A percentile compares a stretch with the other conserved stretches of the same genome.
Evolutionary conservation across 805 yeast genomes (phyloP).

Genomic region (Barnettozyma wickerhamii): DNA sequence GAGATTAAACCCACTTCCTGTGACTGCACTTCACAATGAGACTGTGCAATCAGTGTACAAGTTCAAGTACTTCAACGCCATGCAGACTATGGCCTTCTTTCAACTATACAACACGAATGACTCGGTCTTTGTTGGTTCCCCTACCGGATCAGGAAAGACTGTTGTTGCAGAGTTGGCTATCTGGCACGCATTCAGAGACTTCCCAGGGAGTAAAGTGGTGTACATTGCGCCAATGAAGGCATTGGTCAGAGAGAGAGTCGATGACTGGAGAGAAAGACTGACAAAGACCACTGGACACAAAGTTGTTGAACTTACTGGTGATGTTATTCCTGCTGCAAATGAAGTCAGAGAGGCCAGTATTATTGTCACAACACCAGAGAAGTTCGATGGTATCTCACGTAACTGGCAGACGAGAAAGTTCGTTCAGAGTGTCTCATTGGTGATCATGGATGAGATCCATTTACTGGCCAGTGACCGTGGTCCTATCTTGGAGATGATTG

Average conservation of each 20-base stretch:
- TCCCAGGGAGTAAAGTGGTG: slow-evolving; percentile 84
- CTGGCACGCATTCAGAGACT: slow-evolving; percentile 89
- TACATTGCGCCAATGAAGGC: slow-evolving; percentile 95
- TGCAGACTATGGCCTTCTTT: slow-evolving; percentile 97
- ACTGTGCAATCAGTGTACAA: slow-evolving; percentile 66
- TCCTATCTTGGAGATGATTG: slow-evolving; percentile 91
- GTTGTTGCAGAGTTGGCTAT: slow-evolving; percentile 95
- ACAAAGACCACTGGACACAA: slow-evolving; percentile 79
- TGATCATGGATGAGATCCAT: slow-evolving; percentile 96
- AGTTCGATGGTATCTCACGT: slow-evolving; percentile 96
- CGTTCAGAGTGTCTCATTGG: slow-evolving; percentile 75
- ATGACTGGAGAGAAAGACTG: slow-evolving; percentile 76
- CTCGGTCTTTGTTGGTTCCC: slow-evolving; percentile 91
- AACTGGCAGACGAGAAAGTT: slow-evolving; percentile 86
- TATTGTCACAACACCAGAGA: slow-evolving; percentile 92
- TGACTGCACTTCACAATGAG: slow-evolving; percentile 68
- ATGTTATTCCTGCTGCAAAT: slow-evolving; percentile 80
- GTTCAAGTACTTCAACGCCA: slow-evolving; percentile 90
- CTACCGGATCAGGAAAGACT: slow-evolving; percentile 98
- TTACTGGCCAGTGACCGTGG: slow-evolving; percentile 96
- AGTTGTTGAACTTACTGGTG: slow-evolving; percentile 90
- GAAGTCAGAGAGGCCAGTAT: slow-evolving; percentile 81
- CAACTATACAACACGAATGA: slow-evolving; percentile 75
- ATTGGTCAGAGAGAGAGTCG: slow-evolving; percentile 93
- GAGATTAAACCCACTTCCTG: slow-evolving; percentile 81